phyloP scores from a whole-genome alignment of 2,329 filamentous ascomycete species.

The Ophiostoma tasmaniense region DNA sequence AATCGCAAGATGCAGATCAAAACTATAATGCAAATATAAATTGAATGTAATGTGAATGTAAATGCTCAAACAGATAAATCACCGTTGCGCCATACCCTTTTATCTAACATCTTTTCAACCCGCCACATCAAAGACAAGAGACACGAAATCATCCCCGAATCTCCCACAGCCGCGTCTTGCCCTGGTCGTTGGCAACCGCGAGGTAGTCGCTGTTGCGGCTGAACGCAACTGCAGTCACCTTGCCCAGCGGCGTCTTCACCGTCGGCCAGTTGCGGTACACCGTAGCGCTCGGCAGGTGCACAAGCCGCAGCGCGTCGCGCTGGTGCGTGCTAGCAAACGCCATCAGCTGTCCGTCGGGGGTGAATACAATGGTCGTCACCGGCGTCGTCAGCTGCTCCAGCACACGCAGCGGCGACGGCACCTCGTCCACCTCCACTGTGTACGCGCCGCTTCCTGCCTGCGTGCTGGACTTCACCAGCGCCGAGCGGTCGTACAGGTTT shows the following conservation, averaged over 20 bases:
- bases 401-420: conserved; percentile 62
- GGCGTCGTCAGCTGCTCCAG: conserved; percentile 86
- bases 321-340: conserved; percentile 82
- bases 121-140: conserved; percentile 23
- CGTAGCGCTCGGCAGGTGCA: conserved; percentile 84
- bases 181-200: conserved; percentile 80
- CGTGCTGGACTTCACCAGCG: conserved; percentile 47
- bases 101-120: neutral
- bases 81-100: conserved; percentile 6
- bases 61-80: neutral
- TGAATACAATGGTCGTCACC: conserved; percentile 70
- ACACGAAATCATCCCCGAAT: conserved; percentile 48
- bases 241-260: conserved; percentile 74
- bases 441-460: conserved; percentile 23
- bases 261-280: conserved; percentile 98
- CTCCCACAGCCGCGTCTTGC: conserved; percentile 87
- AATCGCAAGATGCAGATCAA: too few relatives aligned
- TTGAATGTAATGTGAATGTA: neutral
- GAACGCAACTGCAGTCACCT: conserved; percentile 68
- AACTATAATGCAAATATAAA: neutral
- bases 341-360: conserved; percentile 80
- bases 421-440: conserved; percentile 46
- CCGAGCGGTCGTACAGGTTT: conserved; percentile 81
- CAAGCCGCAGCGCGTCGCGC: conserved; percentile 76
- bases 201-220: conserved; percentile 58